Conservation (phyloP, 805 yeast genomes). For the Barnettozyma siamensis region DNA sequence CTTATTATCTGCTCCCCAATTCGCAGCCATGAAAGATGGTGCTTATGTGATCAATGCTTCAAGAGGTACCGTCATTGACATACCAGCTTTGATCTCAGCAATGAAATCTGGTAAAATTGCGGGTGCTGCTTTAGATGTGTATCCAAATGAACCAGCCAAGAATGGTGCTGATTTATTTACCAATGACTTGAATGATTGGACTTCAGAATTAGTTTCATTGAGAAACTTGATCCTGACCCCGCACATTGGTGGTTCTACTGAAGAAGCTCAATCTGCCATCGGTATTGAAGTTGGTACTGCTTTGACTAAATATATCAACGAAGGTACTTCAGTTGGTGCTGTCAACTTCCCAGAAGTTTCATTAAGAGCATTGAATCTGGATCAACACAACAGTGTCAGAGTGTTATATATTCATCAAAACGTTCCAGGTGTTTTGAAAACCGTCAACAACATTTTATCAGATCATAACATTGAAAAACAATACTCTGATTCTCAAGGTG, state of each 20-base stretch:
- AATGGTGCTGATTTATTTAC: constrained; percentile 81
- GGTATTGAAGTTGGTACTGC: constrained; percentile 92
- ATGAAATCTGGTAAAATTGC: constrained; percentile 91
- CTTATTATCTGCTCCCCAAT: constrained; percentile 83
- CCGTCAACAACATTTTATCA: constrained; percentile 92
- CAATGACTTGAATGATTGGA: constrained; percentile 74
- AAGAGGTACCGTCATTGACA: constrained; percentile 96
- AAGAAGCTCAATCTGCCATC: constrained; percentile 97
- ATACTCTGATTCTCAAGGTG: constrained; percentile 95
- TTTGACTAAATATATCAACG: constrained; percentile 86
- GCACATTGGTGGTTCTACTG: constrained; percentile 98
- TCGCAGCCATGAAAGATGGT: constrained; percentile 95
- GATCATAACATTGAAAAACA: constrained; percentile 96
- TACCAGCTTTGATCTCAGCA: constrained; percentile 88
- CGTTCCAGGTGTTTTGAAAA: constrained; percentile 97
- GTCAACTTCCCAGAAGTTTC: constrained; percentile 99
- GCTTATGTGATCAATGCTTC: constrained; percentile 92
- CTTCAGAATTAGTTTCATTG: constrained; percentile 71
- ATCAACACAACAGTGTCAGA: constrained; percentile 84
- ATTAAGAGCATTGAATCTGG: constrained; percentile 79
- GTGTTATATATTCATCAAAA: constrained; percentile 94
- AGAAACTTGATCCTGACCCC: constrained; percentile 92
- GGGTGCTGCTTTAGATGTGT: constrained; percentile 96
- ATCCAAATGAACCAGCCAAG: constrained; percentile 95
- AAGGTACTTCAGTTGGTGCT: constrained; percentile 91